Evolutionary conservation across 129 eudicot genomes (phyloP).

Genomic region (Chrysanthemum makinoi): DNA sequence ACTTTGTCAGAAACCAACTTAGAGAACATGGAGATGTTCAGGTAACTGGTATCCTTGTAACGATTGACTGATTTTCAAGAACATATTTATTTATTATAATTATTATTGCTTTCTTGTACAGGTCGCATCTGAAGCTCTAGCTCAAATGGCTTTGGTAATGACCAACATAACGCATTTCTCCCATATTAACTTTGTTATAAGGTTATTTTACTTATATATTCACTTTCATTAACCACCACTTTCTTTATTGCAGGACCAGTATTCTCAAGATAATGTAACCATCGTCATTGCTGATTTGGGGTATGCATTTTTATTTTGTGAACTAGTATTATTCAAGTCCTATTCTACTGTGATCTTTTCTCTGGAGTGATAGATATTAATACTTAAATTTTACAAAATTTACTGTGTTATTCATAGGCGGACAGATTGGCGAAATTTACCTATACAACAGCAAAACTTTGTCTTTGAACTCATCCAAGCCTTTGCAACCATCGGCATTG

Average conservation of each 20-base stretch:
- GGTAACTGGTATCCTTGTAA: constrained; percentile 39
- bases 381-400: neutral
- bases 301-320: constrained; percentile 41
- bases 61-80: constrained; percentile 3
- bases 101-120: constrained; percentile 29
- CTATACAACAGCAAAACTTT: constrained; percentile 55
- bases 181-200: neutral
- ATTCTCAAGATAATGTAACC: constrained; percentile 90
- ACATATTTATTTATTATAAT: neutral
- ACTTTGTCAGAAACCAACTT: constrained; percentile 80
- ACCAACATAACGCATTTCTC: constrained; percentile 10
- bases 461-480: constrained; percentile 78
- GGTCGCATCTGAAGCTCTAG: constrained; percentile 96
- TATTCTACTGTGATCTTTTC: neutral
- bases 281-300: constrained; percentile 93
- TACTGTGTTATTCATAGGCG: constrained; percentile 42
- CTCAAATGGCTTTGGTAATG: constrained; percentile 81
- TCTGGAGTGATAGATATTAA: neutral
- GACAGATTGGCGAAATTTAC: constrained; percentile 80
- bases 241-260: constrained; percentile 51
- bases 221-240: constrained; percentile 1
- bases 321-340: neutral
- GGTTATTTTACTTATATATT: constrained; percentile 20
- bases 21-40: constrained; percentile 91
- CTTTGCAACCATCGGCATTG: constrained; percentile 73